These are phyloP conservation scores for Entomortierella lignicola DNA, from an alignment of 192 early-diverging fungal genomes.

Conservation along the genomic window DNA sequence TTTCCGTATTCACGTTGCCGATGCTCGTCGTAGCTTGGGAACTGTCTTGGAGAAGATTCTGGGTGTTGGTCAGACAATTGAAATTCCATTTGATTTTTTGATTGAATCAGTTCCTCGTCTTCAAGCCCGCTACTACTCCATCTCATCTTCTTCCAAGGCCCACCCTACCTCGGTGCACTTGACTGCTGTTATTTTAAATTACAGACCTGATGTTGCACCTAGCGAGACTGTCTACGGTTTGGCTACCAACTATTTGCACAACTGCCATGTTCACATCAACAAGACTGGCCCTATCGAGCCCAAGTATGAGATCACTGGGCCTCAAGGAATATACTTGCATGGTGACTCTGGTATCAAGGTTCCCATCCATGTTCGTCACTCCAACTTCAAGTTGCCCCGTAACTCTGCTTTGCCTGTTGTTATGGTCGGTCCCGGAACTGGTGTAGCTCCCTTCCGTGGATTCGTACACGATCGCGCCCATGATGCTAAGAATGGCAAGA, in stretches of 20 bases:
- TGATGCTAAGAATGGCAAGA: slow-evolving; percentile 66
- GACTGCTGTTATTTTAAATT: slow-evolving; percentile 92
- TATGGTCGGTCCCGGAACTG: slow-evolving; percentile 99
- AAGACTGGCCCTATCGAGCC: slow-evolving; percentile 40
- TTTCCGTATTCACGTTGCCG: slow-evolving; percentile 68
- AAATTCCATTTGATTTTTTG: slow-evolving; percentile 84
- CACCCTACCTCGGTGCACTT: slow-evolving; percentile 80
- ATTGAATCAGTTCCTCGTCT: slow-evolving; percentile 87
- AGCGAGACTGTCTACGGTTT: slow-evolving; percentile 80
- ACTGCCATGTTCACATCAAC: slow-evolving; percentile 66
- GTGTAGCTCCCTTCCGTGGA: slow-evolving; percentile 97
- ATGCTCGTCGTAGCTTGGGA: slow-evolving; percentile 75
- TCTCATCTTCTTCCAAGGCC: slow-evolving; percentile 90
- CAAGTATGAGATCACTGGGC: slow-evolving; percentile 59
- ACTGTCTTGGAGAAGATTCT: slow-evolving; percentile 81
- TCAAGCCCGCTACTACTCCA: slow-evolving; percentile 94
- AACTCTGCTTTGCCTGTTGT: slow-evolving; percentile 84
- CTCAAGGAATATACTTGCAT: slow-evolving; percentile 48
- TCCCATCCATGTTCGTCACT: slow-evolving; percentile 91
- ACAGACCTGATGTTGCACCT: slow-evolving; percentile 64
- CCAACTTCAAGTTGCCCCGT: slow-evolving; percentile 91
- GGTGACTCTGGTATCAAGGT: slow-evolving; percentile 63
- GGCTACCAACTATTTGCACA: slow-evolving; percentile 88
- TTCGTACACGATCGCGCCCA: slow-evolving; percentile 91
- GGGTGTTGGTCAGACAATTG: slow-evolving; percentile 57